Percentiles rank a stretch among this genome's conserved stretches.
Evolutionary conservation across 75 land plant genomes (phyloP).

Genomic region (Cryptomeria japonica): DNA sequence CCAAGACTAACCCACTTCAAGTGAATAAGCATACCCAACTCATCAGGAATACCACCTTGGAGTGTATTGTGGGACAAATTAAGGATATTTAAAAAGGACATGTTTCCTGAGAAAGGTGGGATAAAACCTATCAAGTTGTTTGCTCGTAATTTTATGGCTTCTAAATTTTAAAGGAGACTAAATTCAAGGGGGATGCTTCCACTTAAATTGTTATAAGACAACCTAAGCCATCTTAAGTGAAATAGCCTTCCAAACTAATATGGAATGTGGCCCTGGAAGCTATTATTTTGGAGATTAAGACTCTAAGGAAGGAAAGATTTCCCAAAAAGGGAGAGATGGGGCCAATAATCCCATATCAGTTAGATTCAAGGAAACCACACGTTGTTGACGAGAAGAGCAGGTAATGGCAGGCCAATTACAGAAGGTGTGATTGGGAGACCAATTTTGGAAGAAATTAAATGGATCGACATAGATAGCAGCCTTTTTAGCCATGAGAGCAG

Average conservation of each 20-base stretch:
- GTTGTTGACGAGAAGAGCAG: too few species aligned
- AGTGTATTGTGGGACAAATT: neutral
- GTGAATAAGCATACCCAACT: neutral
- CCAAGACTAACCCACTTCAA: neutral
- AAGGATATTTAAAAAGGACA: neutral
- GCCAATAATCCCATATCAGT: too few species aligned
- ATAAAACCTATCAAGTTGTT: neutral
- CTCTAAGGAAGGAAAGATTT: neutral
- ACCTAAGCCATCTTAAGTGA: too few species aligned
- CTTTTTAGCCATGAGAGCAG: too few species aligned
- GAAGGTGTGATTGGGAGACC: too few species aligned
- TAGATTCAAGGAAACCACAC: too few species aligned
- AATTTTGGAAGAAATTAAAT: too few species aligned
- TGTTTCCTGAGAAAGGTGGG: neutral
- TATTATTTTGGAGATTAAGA: conserved; percentile 20
- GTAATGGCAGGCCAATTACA: too few species aligned
- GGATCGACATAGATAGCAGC: too few species aligned
- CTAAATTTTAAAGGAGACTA: neutral
- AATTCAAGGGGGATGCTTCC: neutral
- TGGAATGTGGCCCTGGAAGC: conserved; percentile 19
- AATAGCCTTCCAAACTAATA: conserved; percentile 1
- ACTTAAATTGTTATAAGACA: neutral
- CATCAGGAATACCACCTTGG: neutral
- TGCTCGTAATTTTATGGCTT: neutral
- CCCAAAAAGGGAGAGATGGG: too few species aligned